Evolutionary conservation across 1,284 basidiomycete species (phyloP), one percentile per base, ranked within the genome.

Genomic region (Ceratobasidium theobromae): DNA sequence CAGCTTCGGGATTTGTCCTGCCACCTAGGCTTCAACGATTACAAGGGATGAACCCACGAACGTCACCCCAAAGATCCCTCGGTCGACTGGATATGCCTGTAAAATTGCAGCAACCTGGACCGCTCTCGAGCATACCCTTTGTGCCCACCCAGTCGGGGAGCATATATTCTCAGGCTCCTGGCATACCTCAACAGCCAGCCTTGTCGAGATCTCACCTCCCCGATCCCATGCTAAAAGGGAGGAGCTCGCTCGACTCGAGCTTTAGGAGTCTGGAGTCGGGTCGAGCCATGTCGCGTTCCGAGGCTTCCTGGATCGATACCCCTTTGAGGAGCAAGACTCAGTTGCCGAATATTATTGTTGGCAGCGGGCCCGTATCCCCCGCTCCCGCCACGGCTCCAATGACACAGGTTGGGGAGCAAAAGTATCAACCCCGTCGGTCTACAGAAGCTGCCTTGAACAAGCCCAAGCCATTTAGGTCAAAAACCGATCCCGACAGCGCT

Each of bases 1-100:
- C 58, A 14, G 14, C 14, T 35, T 40, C 58, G 16, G 48, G 48
- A 18, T 27, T 33, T 14, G 27, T 38, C n/a, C 38, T 62, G 33
- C 58, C 58, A 8, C 58, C 58, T 51, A 16, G 58, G n/a, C 48
- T 62, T 25, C 58, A 52, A 25, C 46, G 58, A 16, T 23, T 62
- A 1, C 58, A 62, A 12, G 48, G 21, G 32, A 32, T 52, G 14
- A 30, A 27, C 2, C 21, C 45, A n/a, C 40, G 58, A 41, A 53
- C 48, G 9, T 6, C 48, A 4, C 35, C 60, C 4, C 21, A 41
- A 28, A 2, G 35, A 1, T 23, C 60, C 12, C 35, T 52, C n/a
- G 14, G 48, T 25, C 38, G 40, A 16, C 28, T 53, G 28, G 48
- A 53, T 25, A 52, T 43, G 8, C 35, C 33, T 9, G 18, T 48